Percentiles rank a stretch among this genome's conserved stretches.
Evolutionary conservation across 2,329 filamentous ascomycete species (phyloP).

Genomic region (Orbilia ellipsospora): DNA sequence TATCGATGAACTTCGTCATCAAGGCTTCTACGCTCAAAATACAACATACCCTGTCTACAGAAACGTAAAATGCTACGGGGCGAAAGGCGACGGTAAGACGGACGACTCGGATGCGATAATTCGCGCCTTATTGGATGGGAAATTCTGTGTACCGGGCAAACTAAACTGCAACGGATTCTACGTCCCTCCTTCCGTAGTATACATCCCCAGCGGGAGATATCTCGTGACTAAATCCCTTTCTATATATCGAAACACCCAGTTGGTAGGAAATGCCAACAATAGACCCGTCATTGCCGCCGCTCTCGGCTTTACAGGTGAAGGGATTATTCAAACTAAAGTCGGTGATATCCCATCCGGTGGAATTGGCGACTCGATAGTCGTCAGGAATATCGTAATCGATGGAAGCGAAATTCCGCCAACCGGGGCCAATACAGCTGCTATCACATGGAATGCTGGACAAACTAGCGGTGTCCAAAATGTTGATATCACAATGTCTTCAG

Average conservation of each 20-base stretch:
- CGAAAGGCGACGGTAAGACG: constrained; percentile 27
- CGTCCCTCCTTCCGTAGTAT: constrained; percentile 26
- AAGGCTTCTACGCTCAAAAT: constrained; percentile 16
- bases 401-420: neutral
- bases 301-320: neutral
- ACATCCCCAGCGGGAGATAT: constrained; percentile 24
- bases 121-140: constrained; percentile 14
- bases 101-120: constrained; percentile 31
- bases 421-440: constrained; percentile 8
- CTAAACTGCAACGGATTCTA: constrained; percentile 29
- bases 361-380: constrained; percentile 16
- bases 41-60: constrained; percentile 23
- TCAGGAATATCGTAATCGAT: constrained; percentile 5
- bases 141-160: neutral
- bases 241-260: constrained; percentile 22
- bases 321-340: constrained; percentile 23
- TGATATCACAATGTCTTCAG: constrained; percentile 1
- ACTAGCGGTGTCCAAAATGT: constrained; percentile 20
- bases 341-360: constrained; percentile 8
- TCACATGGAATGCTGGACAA: constrained; percentile 30
- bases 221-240: constrained; percentile 18
- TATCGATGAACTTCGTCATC: constrained; percentile 17
- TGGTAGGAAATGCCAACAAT: neutral
- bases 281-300: constrained; percentile 11
- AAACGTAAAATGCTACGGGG: constrained; percentile 37